Conservation (phyloP, 2,329 filamentous ascomycete species). For the Cercospora zeina region DNA sequence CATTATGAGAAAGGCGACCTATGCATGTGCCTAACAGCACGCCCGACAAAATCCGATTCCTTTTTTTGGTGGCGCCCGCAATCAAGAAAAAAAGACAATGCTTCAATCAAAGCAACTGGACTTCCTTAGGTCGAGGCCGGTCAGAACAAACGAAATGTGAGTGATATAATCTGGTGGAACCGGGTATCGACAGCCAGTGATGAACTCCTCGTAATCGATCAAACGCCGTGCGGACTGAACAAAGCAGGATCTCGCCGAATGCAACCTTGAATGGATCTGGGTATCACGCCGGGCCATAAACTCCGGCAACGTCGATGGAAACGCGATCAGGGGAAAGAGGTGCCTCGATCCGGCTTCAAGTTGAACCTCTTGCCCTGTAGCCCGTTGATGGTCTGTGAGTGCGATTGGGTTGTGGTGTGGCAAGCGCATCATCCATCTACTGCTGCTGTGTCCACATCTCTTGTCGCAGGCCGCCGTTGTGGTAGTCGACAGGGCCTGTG, state of each 20-base stretch:
- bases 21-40: conserved; percentile 14
- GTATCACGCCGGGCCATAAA: conserved; percentile 34
- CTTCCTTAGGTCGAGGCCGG: conserved; percentile 19
- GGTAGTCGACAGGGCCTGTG: conserved; percentile 63
- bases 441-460: conserved; percentile 56
- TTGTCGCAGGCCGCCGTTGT: conserved; percentile 48
- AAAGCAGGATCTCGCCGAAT: conserved; percentile 25
- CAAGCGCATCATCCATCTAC: conserved; percentile 12
- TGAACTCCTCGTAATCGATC: conserved; percentile 20
- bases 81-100: conserved; percentile 11
- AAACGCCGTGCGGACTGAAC: conserved; percentile 23
- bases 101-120: conserved; percentile 23
- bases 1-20: conserved; percentile 20
- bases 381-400: neutral
- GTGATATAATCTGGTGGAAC: conserved; percentile 21
- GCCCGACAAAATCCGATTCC: conserved; percentile 2
- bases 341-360: neutral
- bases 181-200: conserved; percentile 24
- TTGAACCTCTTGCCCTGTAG: neutral
- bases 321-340: conserved; percentile 19
- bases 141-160: conserved; percentile 28
- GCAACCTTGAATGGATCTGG: conserved; percentile 29
- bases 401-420: neutral
- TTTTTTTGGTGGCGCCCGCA: conserved; percentile 21
- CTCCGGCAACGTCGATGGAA: conserved; percentile 29